Base-by-base conservation (phyloP, 805 yeast genomes). In the Ogataea ramenticola region DNA sequence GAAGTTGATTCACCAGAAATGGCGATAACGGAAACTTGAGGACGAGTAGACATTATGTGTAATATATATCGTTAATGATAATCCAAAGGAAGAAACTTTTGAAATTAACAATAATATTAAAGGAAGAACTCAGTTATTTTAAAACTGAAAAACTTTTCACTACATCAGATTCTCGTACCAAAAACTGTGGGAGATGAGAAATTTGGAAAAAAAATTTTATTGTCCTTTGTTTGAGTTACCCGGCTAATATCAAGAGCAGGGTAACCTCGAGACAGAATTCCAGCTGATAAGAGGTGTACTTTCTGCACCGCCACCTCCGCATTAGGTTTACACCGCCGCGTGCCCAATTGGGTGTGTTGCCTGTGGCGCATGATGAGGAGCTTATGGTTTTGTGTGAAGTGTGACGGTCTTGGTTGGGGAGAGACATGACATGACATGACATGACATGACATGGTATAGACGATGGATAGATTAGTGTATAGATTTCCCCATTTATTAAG, bases 1-100 rank as follows among this genome's bases (percentile, higher is more conserved):
- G 86, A 74, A 70, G 95, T 74, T 67, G 86, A 80, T 73, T 84
- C 86, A 73, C 98, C 98, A 71, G 80, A 68, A 46, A 58, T 47
- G 69, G 95, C 75, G 75, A 85, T 77, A 67, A 95, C 97, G 65
- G 97, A 78, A 71, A 93, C 98, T 80, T 87, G 95, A 68, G 99
- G 98, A 75, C 96, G 89, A 65, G 85, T 67, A 69, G 68, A 64
- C 68, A 64, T 63, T 48, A 42, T 56, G 41, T 35, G 17, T 36
- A 24, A 37, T 36, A 36, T 36, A 36, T 36, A 36, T 36, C 39
- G 39, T 36, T 36, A 35, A 35, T 35, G 38, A 35, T 35, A 21
- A 10, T 33, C 12, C 17, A n/a, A 17, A 33, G 10, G 21, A 20
- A 17, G 16, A n/a, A 6, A 15, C 36, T 33, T 33, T 33, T 12